phyloP scores from a whole-genome alignment of 805 yeast genomes.

The Monosporozyma siamensis region DNA sequence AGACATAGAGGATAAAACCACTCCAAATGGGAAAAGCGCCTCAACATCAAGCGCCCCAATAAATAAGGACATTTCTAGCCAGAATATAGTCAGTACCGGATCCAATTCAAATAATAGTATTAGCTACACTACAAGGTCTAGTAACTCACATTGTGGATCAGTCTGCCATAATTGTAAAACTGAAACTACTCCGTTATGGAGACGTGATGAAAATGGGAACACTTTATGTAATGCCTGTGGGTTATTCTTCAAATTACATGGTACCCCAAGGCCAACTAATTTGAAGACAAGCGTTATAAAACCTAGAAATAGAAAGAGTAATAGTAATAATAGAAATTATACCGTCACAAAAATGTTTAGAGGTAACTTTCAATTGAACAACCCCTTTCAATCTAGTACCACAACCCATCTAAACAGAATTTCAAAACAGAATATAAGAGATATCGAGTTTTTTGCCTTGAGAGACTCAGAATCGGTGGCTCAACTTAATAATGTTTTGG shows the following conservation, averaged over 20 bases:
- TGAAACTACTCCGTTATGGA: constrained; percentile 87
- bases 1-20: too few species aligned
- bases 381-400: background rate
- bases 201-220: constrained; percentile 82
- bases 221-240: constrained; percentile 94
- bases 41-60: too few species aligned
- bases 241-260: constrained; percentile 75
- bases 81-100: too few species aligned
- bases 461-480: background rate
- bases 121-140: constrained; percentile 4
- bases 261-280: constrained; percentile 82
- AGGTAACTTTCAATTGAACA: background rate
- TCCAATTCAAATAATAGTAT: background rate
- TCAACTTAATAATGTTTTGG: background rate
- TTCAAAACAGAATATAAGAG: background rate
- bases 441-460: background rate
- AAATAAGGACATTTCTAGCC: too few species aligned
- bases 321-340: background rate
- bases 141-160: constrained; percentile 29
- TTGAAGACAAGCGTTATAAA: constrained; percentile 87
- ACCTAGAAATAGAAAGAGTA: constrained; percentile 60
- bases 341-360: background rate
- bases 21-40: too few species aligned
- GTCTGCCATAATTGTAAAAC: constrained; percentile 84
- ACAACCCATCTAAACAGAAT: background rate